phyloP scores from a whole-genome alignment of 139 green algal genomes.

The Nannochloris sp. region DNA sequence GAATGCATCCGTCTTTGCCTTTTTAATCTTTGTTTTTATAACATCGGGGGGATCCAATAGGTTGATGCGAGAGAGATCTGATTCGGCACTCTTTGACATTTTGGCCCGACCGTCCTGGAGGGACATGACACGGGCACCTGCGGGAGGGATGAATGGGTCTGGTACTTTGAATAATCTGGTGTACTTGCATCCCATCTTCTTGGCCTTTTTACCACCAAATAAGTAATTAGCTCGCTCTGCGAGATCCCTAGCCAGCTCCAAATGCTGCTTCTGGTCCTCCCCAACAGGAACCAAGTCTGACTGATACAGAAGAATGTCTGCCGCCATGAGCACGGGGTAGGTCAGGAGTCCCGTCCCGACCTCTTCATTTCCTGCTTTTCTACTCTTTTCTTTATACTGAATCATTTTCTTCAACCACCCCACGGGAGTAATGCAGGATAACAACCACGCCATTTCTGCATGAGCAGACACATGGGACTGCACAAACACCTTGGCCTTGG shows the following conservation, averaged over 20 bases:
- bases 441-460: slow-evolving; percentile 88
- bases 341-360: slow-evolving; percentile 88
- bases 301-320: slow-evolving; percentile 98
- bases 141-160: slow-evolving; percentile 85
- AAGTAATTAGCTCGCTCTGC: slow-evolving; percentile 76
- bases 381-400: slow-evolving; percentile 96
- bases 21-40: slow-evolving; percentile 85
- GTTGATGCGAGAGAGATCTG: slow-evolving; percentile 86
- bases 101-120: slow-evolving; percentile 90
- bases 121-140: slow-evolving; percentile 91
- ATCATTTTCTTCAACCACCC: slow-evolving; percentile 96
- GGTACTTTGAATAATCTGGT: slow-evolving; percentile 76
- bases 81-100: slow-evolving; percentile 92
- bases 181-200: slow-evolving; percentile 87
- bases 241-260: slow-evolving; percentile 54
- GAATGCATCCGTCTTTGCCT: slow-evolving; percentile 79
- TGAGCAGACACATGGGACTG: slow-evolving; percentile 87
- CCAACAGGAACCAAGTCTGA: slow-evolving; percentile 94
- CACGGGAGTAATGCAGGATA: slow-evolving; percentile 85
- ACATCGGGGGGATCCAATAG: slow-evolving; percentile 76
- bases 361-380: slow-evolving; percentile 46
- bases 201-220: slow-evolving; percentile 91
- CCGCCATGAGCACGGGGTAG: slow-evolving; percentile 98
- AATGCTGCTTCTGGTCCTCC: slow-evolving; percentile 97
- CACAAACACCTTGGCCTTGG: slow-evolving; percentile 67